These are phyloP conservation scores for Phlebiopsis gigantea DNA, from an alignment of 768 basidiomycete species.

Conservation along the genomic window DNA sequence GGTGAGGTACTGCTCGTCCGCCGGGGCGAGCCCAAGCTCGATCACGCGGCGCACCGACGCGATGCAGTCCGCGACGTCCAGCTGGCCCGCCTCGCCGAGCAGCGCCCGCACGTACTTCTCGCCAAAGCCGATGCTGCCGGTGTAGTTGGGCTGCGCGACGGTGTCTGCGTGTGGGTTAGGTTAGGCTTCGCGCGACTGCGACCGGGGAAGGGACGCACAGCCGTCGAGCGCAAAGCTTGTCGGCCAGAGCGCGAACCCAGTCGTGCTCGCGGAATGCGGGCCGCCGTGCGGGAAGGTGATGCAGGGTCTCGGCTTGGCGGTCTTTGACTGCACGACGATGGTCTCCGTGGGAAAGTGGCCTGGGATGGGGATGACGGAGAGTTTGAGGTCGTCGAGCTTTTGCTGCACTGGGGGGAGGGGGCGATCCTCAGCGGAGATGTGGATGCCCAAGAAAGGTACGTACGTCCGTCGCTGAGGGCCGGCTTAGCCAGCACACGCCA, in stretches of 20 bases:
- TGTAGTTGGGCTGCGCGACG: conserved; percentile 59
- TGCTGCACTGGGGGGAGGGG: conserved; percentile 31
- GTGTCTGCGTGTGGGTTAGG: conserved; percentile 36
- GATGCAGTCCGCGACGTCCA: conserved; percentile 65
- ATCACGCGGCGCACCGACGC: conserved; percentile 48
- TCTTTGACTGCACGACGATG: conserved; percentile 37
- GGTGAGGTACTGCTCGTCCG: conserved; percentile 47
- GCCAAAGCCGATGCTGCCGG: conserved; percentile 62
- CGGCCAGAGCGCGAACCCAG: conserved; percentile 36
- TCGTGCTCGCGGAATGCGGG: conserved; percentile 7
- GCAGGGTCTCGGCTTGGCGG: conserved; percentile 31
- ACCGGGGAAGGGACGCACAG: conserved; percentile 38
- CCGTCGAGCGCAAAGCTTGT: conserved; percentile 52
- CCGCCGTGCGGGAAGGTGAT: conserved; percentile 33
- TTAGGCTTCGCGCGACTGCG: background rate
- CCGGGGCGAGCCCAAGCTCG: conserved; percentile 40
- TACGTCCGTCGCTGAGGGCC: conserved; percentile 35
- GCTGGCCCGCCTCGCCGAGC: conserved; percentile 52
- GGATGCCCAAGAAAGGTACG: conserved; percentile 15
- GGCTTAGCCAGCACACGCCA: conserved; percentile 44
- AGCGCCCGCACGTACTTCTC: conserved; percentile 52
- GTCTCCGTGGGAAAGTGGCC: conserved; percentile 46
- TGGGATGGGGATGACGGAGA: conserved; percentile 45
- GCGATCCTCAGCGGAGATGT: background rate
- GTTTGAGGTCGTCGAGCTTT: conserved; percentile 36